phyloP scores from a whole-genome alignment of 768 basidiomycete species.

The Amanita exitialis region DNA sequence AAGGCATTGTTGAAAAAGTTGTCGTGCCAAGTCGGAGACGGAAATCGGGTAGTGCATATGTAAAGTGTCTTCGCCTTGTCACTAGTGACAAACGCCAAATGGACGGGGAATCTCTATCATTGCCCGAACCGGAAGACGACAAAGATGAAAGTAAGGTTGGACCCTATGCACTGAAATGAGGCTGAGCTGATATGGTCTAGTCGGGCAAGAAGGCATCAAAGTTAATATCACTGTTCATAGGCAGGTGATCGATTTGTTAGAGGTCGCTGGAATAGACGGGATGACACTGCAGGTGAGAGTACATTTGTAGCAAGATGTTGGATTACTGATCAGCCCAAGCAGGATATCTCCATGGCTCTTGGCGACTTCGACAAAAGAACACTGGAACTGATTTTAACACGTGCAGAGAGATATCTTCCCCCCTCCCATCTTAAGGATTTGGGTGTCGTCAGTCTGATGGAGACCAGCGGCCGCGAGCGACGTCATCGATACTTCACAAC shows the following conservation, averaged over 20 bases:
- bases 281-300: constrained; percentile 59
- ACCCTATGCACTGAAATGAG: background rate
- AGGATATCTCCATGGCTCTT: constrained; percentile 59
- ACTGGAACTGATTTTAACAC: constrained; percentile 68
- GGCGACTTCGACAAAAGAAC: constrained; percentile 73
- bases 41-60: constrained; percentile 31
- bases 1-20: constrained; percentile 69
- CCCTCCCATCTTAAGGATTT: constrained; percentile 69
- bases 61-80: constrained; percentile 62
- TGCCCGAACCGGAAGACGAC: constrained; percentile 24
- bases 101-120: background rate
- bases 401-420: constrained; percentile 52
- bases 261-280: constrained; percentile 56
- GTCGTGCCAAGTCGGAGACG: constrained; percentile 51
- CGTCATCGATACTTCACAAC: constrained; percentile 79
- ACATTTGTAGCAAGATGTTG: background rate
- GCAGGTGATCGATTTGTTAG: constrained; percentile 68
- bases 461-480: constrained; percentile 78
- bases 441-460: constrained; percentile 62
- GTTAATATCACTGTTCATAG: constrained; percentile 63
- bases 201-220: constrained; percentile 34
- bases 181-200: background rate
- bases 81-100: constrained; percentile 20
- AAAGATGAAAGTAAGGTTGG: constrained; percentile 19
- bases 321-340: background rate